Evolutionary conservation across 805 yeast genomes (phyloP).

Genomic region (Maudiozyma barnettii): DNA sequence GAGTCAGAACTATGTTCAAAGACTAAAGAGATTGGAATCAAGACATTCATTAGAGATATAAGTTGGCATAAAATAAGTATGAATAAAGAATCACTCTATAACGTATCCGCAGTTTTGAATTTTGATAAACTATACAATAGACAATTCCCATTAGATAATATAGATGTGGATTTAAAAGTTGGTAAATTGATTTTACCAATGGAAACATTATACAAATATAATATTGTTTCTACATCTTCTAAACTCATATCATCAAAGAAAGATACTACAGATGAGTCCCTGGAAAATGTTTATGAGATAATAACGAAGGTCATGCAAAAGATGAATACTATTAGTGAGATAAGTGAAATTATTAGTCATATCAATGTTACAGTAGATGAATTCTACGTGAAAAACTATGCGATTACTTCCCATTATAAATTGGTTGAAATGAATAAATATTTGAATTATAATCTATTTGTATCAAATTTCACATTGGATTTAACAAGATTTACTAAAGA

Average conservation of each 20-base stretch:
- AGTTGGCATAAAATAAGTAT: slow-evolving; percentile 5
- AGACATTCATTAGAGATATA: slow-evolving; percentile 5
- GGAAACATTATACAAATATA: slow-evolving; percentile 1
- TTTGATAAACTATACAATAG: not conserved
- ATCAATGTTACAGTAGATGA: slow-evolving; percentile 19
- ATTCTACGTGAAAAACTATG: slow-evolving; percentile 13
- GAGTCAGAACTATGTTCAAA: not conserved
- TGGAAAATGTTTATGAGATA: slow-evolving; percentile 3
- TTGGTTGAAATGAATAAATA: slow-evolving; percentile 14
- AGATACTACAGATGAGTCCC: not conserved
- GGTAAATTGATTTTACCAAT: slow-evolving; percentile 17
- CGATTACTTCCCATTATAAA: slow-evolving; percentile 16
- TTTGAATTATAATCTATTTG: slow-evolving; percentile 16
- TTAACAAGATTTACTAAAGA: slow-evolving; percentile 23
- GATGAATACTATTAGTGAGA: slow-evolving; percentile 3
- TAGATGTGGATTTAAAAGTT: slow-evolving; percentile 13
- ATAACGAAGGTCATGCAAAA: slow-evolving; percentile 3
- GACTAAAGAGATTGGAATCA: slow-evolving; percentile 1
- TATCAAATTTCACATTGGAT: slow-evolving; percentile 22
- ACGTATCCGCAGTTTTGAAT: not conserved
- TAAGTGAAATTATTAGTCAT: slow-evolving; percentile 8
- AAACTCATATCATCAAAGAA: not conserved
- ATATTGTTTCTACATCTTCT: not conserved
- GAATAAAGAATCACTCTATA: slow-evolving; percentile 5
- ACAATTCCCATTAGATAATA: slow-evolving; percentile 7